Percentiles rank a stretch among this genome's conserved stretches.
phyloP scores from a whole-genome alignment of 139 green algal species.

The Chlamydomonas eustigma region DNA sequence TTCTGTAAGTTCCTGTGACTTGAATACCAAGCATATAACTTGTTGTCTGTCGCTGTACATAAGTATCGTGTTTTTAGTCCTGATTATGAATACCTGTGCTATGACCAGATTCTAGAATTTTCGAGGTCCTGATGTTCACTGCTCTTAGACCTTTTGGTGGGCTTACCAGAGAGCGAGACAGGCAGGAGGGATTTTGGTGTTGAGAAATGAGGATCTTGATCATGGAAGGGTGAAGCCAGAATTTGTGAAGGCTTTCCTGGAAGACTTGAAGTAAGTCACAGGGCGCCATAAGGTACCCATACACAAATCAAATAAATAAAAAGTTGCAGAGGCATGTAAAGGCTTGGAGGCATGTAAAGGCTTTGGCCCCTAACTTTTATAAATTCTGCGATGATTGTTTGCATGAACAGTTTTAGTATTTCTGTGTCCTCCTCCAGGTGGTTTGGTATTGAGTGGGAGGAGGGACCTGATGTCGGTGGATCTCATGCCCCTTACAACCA shows the following conservation, averaged over 20 bases:
- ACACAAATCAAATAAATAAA: too few relatives aligned
- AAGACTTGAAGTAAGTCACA: neutral
- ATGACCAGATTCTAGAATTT: neutral
- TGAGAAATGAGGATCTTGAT: slow-evolving; percentile 87
- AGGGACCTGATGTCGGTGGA: slow-evolving; percentile 77
- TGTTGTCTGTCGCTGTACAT: neutral
- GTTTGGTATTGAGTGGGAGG: slow-evolving; percentile 85
- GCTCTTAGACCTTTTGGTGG: slow-evolving; percentile 84
- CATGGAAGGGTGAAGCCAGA: slow-evolving; percentile 69
- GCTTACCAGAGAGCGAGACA: slow-evolving; percentile 80
- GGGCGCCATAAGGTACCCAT: too few relatives aligned
- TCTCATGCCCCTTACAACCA: slow-evolving; percentile 78
- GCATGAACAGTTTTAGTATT: too few relatives aligned
- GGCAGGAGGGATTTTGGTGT: slow-evolving; percentile 68
- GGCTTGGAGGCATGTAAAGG: too few relatives aligned
- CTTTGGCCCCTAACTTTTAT: too few relatives aligned
- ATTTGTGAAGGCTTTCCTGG: slow-evolving; percentile 53
- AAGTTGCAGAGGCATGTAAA: too few relatives aligned
- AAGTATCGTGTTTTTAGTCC: neutral
- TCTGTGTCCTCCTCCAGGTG: slow-evolving; percentile 47
- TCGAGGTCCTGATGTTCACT: slow-evolving; percentile 12
- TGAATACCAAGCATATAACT: neutral
- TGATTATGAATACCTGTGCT: too few relatives aligned
- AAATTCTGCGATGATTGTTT: too few relatives aligned
- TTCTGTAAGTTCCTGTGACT: neutral